These are phyloP conservation scores for Microstegium vimineum DNA, from an alignment of 176 grass and related monocot genomes.

Conservation along the genomic window DNA sequence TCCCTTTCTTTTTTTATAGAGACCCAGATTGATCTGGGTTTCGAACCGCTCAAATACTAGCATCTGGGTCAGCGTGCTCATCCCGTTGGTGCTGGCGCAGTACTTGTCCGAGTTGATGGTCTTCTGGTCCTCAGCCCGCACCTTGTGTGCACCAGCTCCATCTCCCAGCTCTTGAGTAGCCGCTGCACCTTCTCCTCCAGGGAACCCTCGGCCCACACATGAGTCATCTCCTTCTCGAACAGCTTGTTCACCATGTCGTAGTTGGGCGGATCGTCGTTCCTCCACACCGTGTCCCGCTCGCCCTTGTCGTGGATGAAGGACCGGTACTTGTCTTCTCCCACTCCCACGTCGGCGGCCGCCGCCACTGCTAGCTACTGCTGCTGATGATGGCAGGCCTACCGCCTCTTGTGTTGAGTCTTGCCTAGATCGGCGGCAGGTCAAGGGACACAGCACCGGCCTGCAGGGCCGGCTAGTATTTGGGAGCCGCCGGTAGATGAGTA, in stretches of 20 bases:
- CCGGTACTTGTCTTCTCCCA: slow-evolving; percentile 58
- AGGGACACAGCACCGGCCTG: too few relatives aligned
- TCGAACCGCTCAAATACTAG: too few relatives aligned
- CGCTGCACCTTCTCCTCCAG: slow-evolving; percentile 71
- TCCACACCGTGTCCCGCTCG: slow-evolving; percentile 64
- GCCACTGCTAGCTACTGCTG: slow-evolving; percentile 19
- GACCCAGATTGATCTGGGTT: too few relatives aligned
- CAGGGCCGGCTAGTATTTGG: too few relatives aligned
- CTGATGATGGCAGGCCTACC: neutral
- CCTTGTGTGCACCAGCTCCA: slow-evolving; percentile 76
- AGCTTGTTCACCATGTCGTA: slow-evolving; percentile 72
- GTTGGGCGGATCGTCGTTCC: slow-evolving; percentile 59
- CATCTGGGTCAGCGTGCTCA: slow-evolving; percentile 20
- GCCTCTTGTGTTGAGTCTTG: too few relatives aligned
- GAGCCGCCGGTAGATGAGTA: too few relatives aligned
- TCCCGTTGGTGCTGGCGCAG: slow-evolving; percentile 42
- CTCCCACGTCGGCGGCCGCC: neutral
- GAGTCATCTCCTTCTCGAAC: slow-evolving; percentile 65
- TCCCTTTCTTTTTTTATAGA: too few relatives aligned
- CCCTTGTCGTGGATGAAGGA: slow-evolving; percentile 62
- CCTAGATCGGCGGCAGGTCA: too few relatives aligned
- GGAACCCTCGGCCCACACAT: slow-evolving; percentile 59
- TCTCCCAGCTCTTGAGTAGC: slow-evolving; percentile 75
- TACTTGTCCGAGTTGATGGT: slow-evolving; percentile 27
- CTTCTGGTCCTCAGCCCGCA: slow-evolving; percentile 58